phyloP scores from a whole-genome alignment of 2,329 filamentous ascomycete genomes.

The Xylaria hypoxylon region DNA sequence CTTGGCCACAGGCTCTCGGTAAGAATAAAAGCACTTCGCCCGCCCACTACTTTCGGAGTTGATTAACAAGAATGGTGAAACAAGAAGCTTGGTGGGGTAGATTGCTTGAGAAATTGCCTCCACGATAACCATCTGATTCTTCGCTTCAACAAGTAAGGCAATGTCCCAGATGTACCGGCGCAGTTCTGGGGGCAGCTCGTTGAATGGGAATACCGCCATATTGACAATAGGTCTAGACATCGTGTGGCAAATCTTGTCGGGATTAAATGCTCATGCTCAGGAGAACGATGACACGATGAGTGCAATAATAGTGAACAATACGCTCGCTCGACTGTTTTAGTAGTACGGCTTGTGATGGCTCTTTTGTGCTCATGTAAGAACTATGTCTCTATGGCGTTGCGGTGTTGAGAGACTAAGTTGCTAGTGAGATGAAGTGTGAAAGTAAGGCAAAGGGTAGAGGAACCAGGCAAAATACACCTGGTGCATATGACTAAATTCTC shows the following conservation, averaged over 20 bases:
- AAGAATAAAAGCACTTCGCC: conserved; percentile 14
- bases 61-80: conserved; percentile 1
- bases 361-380: background rate
- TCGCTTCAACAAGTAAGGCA: background rate
- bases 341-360: background rate
- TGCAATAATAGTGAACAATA: background rate
- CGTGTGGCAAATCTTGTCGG: background rate
- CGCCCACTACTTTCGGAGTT: background rate
- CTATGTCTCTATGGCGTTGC: no score
- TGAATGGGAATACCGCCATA: background rate
- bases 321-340: background rate
- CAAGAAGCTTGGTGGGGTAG: background rate
- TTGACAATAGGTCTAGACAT: background rate
- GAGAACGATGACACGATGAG: background rate
- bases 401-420: background rate
- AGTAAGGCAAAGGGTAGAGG: background rate
- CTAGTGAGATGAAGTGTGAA: background rate
- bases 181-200: background rate
- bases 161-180: background rate
- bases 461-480: background rate
- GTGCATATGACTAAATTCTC: background rate
- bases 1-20: no score
- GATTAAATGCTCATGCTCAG: background rate
- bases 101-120: background rate
- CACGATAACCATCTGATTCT: conserved; percentile 7